Evolutionary conservation across 192 early-diverging fungal genomes (phyloP), one percentile per base, ranked within the genome.

Genomic region (Podila epicladia): DNA sequence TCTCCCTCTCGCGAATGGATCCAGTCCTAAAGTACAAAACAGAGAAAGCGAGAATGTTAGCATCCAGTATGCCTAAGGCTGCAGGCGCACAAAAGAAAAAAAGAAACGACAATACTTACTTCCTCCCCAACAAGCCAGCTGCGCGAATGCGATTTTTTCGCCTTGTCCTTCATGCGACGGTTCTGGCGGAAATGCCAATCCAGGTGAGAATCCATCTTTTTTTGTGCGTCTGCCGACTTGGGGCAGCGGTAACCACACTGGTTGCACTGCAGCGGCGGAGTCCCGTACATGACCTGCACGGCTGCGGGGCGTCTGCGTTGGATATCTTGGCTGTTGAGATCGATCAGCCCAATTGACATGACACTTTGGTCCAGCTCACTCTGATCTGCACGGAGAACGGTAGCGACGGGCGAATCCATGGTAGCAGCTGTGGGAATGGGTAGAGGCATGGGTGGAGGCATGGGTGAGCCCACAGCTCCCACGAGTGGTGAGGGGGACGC

Each of bases 161-260:
- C 91, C 67, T 91, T 89, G 64, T 97, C 95, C 80, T 93, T 93
- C 67, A 93, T 79, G 37, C 95, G 89, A 59, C 93, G 85, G 82
- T 99, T 99, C 83, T 97, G 95, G 37, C 97, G 87, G 82, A 98
- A 99, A 84, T 99, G 97, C 91, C 95, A 97, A 71, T 99, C 97
- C 37, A 99, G 65, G 82, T 99, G 97, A 50, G 88, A 85, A 64
- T 91, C 88, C 89, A 97, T 94, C 67, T 92, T 91, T 28, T 85
- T 84, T 68, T 91, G 85, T 3, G 94, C 95, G 48, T 86, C 86
- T 19, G 86, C 89, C 9, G 87, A 85, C 38, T 89, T 89, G 5
- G 87, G 79, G 58, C 91, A 96, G 26, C 97, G 92, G 75, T 91
- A 90, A 0, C 95, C 97, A 82, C 97, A 99, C 85, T 99, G 97